A percentile compares a stretch with the other conserved stretches of the same genome.
Conservation (phyloP, 768 basidiomycete genomes). For the Tulasnella calospora region DNA sequence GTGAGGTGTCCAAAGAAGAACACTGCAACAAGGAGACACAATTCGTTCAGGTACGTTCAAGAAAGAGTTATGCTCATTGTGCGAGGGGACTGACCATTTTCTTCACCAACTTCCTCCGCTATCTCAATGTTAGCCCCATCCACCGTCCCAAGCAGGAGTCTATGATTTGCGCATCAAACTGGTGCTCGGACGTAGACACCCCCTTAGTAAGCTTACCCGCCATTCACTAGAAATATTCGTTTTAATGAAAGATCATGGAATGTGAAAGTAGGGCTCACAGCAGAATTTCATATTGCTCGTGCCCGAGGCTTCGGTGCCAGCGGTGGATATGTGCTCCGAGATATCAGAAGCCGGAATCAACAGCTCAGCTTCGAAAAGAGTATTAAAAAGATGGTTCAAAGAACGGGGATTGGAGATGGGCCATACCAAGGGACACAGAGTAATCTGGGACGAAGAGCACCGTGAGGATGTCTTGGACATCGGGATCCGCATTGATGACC, state of each 20-base stretch:
- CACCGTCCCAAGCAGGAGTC: slow-evolving; percentile 44
- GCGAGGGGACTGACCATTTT: slow-evolving; percentile 66
- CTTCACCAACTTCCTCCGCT: slow-evolving; percentile 90
- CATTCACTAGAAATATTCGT: slow-evolving; percentile 65
- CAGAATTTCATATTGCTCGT: slow-evolving; percentile 58
- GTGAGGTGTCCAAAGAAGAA: slow-evolving; percentile 88
- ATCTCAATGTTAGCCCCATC: slow-evolving; percentile 98
- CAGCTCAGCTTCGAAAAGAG: slow-evolving; percentile 63
- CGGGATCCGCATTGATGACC: slow-evolving; percentile 74
- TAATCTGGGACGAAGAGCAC: slow-evolving; percentile 98
- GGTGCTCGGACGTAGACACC: slow-evolving; percentile 40
- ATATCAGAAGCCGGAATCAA: slow-evolving; percentile 91
- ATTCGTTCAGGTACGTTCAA: background rate
- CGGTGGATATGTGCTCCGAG: slow-evolving; percentile 94
- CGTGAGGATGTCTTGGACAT: slow-evolving; percentile 78
- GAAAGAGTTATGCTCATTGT: slow-evolving; percentile 57
- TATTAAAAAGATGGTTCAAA: background rate
- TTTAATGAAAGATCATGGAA: slow-evolving; percentile 34
- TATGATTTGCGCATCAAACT: slow-evolving; percentile 84
- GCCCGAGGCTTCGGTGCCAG: slow-evolving; percentile 73
- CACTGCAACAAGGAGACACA: slow-evolving; percentile 55
- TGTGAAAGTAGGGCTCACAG: background rate
- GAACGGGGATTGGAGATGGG: background rate
- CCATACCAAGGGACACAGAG: slow-evolving; percentile 43
- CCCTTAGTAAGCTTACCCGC: slow-evolving; percentile 57